Evolutionary conservation across 345 rosid species (phyloP).

Genomic region (Eucalyptus rudis): DNA sequence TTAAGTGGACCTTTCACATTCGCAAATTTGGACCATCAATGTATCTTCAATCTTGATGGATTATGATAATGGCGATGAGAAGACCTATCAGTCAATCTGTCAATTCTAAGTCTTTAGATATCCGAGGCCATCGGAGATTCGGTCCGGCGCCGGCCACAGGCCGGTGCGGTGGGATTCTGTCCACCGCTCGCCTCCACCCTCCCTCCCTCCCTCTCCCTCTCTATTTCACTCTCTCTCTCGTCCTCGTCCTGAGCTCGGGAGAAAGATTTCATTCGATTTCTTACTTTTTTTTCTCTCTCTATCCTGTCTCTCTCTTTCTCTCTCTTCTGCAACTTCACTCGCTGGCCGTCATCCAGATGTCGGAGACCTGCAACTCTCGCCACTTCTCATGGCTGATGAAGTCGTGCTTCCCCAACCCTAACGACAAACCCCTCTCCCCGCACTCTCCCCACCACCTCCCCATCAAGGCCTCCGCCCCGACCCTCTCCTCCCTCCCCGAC

Average conservation of each 20-base stretch:
- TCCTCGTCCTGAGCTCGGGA: neutral
- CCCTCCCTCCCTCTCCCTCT: neutral
- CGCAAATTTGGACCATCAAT: neutral
- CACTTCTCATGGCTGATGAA: conserved; percentile 90
- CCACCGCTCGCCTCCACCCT: neutral
- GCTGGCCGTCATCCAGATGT: conserved; percentile 11
- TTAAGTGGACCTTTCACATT: neutral
- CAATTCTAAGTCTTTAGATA: neutral
- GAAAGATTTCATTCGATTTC: neutral
- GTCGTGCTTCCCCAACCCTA: conserved; percentile 68
- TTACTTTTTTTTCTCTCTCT: neutral
- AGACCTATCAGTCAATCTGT: neutral
- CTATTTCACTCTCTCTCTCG: neutral
- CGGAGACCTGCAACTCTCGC: conserved; percentile 80
- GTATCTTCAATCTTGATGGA: neutral
- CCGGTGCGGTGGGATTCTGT: neutral
- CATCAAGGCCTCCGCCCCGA: neutral
- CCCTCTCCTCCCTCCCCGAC: conserved; percentile 55
- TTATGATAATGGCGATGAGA: neutral
- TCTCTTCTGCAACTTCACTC: neutral
- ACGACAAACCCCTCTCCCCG: conserved; percentile 3
- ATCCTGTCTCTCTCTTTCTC: neutral
- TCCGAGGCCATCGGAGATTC: neutral
- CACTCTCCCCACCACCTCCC: neutral
- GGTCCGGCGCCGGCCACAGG: neutral